Conservation (phyloP, 352 stramenopile genomes). For the Globisporangium radiosum region DNA sequence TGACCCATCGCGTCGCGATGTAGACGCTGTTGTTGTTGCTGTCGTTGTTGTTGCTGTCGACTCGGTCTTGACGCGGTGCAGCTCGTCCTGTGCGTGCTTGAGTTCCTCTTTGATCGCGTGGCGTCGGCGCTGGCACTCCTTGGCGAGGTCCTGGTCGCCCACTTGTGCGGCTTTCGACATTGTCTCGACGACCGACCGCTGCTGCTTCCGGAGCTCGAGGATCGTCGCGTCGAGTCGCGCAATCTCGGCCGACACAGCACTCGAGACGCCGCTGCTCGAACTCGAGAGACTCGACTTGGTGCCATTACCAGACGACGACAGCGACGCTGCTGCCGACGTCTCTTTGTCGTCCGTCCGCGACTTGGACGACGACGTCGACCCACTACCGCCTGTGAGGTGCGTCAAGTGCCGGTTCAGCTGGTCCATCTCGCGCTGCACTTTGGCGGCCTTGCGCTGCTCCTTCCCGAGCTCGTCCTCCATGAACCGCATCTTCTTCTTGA, state of each 20-base stretch:
- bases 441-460: conserved; percentile 65
- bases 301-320: conserved; percentile 11
- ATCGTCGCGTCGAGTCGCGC: conserved; percentile 63
- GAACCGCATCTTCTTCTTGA: conserved; percentile 63
- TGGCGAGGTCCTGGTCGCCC: conserved; percentile 64
- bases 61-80: conserved; percentile 52
- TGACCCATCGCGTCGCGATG: conserved; percentile 1
- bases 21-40: conserved; percentile 10
- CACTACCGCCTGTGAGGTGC: conserved; percentile 16
- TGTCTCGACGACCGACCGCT: conserved; percentile 63
- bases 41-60: not conserved
- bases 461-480: conserved; percentile 80
- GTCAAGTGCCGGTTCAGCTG: conserved; percentile 74
- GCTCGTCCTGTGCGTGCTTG: conserved; percentile 53
- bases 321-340: conserved; percentile 26
- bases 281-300: conserved; percentile 13
- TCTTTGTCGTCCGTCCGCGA: not conserved
- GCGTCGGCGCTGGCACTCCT: conserved; percentile 68
- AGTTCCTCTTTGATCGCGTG: conserved; percentile 79
- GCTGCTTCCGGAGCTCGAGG: conserved; percentile 70
- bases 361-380: conserved; percentile 18
- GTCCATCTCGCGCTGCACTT: conserved; percentile 81
- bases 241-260: conserved; percentile 42
- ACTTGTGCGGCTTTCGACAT: conserved; percentile 64
- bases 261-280: conserved; percentile 13